phyloP scores from a whole-genome alignment of 768 basidiomycete genomes.

The Leccinum incarnatum region DNA sequence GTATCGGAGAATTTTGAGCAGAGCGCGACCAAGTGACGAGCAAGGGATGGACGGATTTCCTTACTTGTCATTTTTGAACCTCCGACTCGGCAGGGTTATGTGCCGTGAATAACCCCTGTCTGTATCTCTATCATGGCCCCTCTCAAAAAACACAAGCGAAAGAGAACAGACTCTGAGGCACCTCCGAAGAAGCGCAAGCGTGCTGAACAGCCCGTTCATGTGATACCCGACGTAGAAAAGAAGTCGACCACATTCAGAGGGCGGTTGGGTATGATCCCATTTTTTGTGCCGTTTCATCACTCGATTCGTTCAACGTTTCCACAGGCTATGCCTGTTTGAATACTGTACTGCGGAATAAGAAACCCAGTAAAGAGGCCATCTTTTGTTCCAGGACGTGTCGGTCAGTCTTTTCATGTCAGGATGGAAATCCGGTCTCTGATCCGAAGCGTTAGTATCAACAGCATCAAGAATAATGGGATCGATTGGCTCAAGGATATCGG shows the following conservation, averaged over 20 bases:
- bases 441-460: conserved; percentile 52
- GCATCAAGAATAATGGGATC: conserved; percentile 75
- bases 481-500: conserved; percentile 84
- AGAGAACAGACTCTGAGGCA: conserved; percentile 10
- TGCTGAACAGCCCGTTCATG: conserved; percentile 49
- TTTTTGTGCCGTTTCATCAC: not conserved
- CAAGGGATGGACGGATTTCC: not conserved
- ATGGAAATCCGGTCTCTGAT: not conserved
- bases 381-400: conserved; percentile 77
- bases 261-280: conserved; percentile 42
- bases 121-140: not conserved
- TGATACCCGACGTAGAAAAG: conserved; percentile 68
- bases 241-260: conserved; percentile 72
- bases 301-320: not conserved
- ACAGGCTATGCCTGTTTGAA: conserved; percentile 81
- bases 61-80: conserved; percentile 12
- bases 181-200: conserved; percentile 30
- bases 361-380: conserved; percentile 59
- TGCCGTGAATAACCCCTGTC: not conserved
- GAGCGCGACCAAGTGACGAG: not conserved
- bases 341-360: conserved; percentile 71
- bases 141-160: conserved; percentile 4
- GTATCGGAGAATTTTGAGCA: not conserved
- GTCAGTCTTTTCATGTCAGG: conserved; percentile 27
- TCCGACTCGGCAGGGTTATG: conserved; percentile 14